Percentiles rank a stretch among this genome's conserved stretches.
Conservation (phyloP, 352 stramenopile genomes). For the Peronospora belbahrii region DNA sequence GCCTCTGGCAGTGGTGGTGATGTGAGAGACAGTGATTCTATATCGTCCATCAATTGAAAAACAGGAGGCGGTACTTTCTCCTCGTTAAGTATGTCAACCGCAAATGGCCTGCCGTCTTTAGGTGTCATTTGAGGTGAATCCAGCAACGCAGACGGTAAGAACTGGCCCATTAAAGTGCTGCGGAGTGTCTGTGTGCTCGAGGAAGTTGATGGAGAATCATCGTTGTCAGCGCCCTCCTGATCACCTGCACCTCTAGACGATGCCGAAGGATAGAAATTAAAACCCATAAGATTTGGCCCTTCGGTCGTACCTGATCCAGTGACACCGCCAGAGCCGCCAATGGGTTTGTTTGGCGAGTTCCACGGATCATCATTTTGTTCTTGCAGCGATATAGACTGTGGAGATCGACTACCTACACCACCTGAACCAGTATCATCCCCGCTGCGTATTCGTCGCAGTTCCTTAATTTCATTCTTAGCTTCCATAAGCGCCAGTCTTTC, state of each 20-base stretch:
- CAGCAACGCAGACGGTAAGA: slow-evolving; percentile 64
- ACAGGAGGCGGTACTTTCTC: slow-evolving; percentile 26
- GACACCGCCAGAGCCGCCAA: slow-evolving; percentile 8
- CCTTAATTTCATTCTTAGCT: slow-evolving; percentile 53
- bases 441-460: slow-evolving; percentile 33
- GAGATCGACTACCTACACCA: slow-evolving; percentile 13
- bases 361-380: slow-evolving; percentile 38
- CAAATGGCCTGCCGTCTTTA: slow-evolving; percentile 32
- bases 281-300: slow-evolving; percentile 39
- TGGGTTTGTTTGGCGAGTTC: slow-evolving; percentile 36
- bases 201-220: slow-evolving; percentile 42
- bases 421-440: slow-evolving; percentile 16
- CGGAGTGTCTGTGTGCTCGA: slow-evolving; percentile 54
- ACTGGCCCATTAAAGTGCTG: slow-evolving; percentile 71
- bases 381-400: slow-evolving; percentile 26
- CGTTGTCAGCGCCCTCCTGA: slow-evolving; percentile 31
- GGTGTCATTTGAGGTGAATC: slow-evolving; percentile 79
- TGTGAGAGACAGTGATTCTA: slow-evolving; percentile 33
- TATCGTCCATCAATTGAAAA: slow-evolving; percentile 11
- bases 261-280: slow-evolving; percentile 53
- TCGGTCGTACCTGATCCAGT: slow-evolving; percentile 8
- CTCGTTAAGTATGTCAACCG: slow-evolving; percentile 12
- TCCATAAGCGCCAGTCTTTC: slow-evolving; percentile 69
- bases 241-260: slow-evolving; percentile 18
- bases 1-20: neutral